A percentile compares a stretch with the other conserved stretches of the same genome.
Evolutionary conservation across 805 yeast species (phyloP).

Genomic region (Starmerella vaccinii): DNA sequence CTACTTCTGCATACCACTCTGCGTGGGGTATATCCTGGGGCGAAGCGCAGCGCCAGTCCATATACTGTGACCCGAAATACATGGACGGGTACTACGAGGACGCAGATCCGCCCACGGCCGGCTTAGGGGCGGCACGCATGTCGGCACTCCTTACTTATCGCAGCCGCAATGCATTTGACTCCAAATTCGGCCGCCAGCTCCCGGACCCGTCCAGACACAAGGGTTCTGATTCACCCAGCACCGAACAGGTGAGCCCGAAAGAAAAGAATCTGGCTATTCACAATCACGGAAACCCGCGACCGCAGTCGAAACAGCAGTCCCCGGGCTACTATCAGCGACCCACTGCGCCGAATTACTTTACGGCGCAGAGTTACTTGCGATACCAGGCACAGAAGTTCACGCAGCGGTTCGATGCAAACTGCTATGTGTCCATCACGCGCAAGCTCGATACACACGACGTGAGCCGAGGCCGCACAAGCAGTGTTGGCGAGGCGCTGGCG

Average conservation of each 20-base stretch:
- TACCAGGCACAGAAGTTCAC: conserved; percentile 92
- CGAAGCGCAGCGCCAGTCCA: conserved; percentile 93
- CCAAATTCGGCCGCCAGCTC: conserved; percentile 75
- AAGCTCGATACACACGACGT: conserved; percentile 93
- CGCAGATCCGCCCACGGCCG: conserved; percentile 72
- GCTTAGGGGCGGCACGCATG: conserved; percentile 96
- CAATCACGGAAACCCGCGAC: conserved; percentile 59
- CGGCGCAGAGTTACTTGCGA: conserved; percentile 89
- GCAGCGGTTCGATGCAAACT: conserved; percentile 86
- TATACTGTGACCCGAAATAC: conserved; percentile 90
- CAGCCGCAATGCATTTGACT: conserved; percentile 82
- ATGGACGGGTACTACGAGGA: conserved; percentile 75
- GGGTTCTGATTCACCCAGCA: conserved; percentile 29
- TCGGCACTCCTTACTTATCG: conserved; percentile 87
- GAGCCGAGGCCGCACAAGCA: conserved; percentile 58
- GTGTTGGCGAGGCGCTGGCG: conserved; percentile 43
- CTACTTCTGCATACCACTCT: conserved; percentile 87
- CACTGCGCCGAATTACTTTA: conserved; percentile 52
- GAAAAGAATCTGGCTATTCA: conserved; percentile 78
- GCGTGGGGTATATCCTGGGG: conserved; percentile 99
- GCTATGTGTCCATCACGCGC: conserved; percentile 87
- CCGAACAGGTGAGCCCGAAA: conserved; percentile 14
- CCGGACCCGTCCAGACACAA: conserved; percentile 42
- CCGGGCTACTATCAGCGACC: conserved; percentile 20
- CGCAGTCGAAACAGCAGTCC: conserved; percentile 16